Base-by-base conservation (phyloP, 305 asterid species). In the Rubia tinctorum region DNA sequence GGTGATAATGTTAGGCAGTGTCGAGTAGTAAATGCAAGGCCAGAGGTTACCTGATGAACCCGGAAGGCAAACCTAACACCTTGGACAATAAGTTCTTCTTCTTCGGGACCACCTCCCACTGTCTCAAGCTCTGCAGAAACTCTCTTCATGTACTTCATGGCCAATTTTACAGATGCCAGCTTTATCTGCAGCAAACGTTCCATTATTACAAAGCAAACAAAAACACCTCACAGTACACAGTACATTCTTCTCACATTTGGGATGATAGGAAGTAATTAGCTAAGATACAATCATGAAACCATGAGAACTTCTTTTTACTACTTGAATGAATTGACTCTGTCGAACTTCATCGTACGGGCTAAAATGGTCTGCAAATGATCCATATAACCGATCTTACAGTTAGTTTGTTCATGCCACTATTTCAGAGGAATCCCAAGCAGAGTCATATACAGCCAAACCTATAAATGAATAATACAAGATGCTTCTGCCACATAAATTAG, bases 51-150 rank as follows among this genome's bases (percentile, higher is more conserved):
- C 90, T 86, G 90, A 74, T 86, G 90, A 69, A 92, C 98, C 72
- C 99, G 89, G 80, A 92, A 95, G 0, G 99, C 99, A 70, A 94
- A 91, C 86, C 90, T 88, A 77, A 94, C 97, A 34, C 97, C 97
- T 77, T 88, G 97, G 73, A 94, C 88, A 18, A 94, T 88, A 51
- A 91, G 96, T 82, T 94, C 97, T 82, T 91, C 98, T 82, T 94
- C 98, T 74, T 94, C 98, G 20, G 90, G 92, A 75, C 96, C 88
- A 71, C 99, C 84, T 14, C 80, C 91, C 51, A 88, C 90, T 81
- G 81, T 82, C 83, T 91, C 98, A 55, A 95, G 96, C 90, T 91
- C 98, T 15, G 89, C 93, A 0, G 94, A 91, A 49, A 95, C 93
- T 75, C 99, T 82, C 88, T 84, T 95, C 98, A 95, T 90, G 95